Base-by-base conservation (phyloP, 352 stramenopile genomes). In the Aphanomyces euteiches region DNA sequence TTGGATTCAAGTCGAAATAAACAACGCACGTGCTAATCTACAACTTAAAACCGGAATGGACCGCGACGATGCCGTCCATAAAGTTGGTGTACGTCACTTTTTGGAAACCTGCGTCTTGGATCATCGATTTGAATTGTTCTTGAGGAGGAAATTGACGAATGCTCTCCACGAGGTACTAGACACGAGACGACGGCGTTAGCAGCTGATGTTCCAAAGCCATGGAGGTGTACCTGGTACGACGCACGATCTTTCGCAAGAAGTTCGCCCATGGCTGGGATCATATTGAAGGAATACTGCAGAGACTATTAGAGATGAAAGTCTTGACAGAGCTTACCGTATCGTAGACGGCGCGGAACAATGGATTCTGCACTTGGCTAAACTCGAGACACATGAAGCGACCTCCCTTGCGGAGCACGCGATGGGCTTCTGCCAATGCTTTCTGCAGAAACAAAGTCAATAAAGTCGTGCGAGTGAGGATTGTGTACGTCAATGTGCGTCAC, bases 71-170 rank as follows among this genome's bases (percentile, higher is more conserved):
- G 61, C 97, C 97, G 67, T 96, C 88, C 21, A 95, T 99, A 74
- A 99, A 94, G 80, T 99, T 98, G 60, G 87, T 94, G 81, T 98
- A 98, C 38, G 86, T 88, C 48, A 96, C 85, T 73, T 79, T 78
- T 72, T 94, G 73, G 79, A 99, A 99, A 45, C 97, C 97, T n/a
- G 87, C 96, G 38, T 87, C 75, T 60, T 95, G 78, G 72, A 99
- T 97, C 87, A 98, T 97, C 17, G 76, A 68, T 75, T 97, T 84
- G 56, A 99, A 96, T 74, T 97, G 85, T 15, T 98, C 89, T 79
- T 99, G 96, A 43, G 90, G 85, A n/a, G 96, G 96, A 79, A 99
- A 99, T 77, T 98, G 97, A 57, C 97, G 91, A 76, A 99, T 99
- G 77, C 93, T 98, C 79, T 99, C 97, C 12, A 99, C 97, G 28